These are phyloP conservation scores for Yamadazyma phyllophila DNA, from an alignment of 805 yeast genomes.

Conservation along the genomic window DNA sequence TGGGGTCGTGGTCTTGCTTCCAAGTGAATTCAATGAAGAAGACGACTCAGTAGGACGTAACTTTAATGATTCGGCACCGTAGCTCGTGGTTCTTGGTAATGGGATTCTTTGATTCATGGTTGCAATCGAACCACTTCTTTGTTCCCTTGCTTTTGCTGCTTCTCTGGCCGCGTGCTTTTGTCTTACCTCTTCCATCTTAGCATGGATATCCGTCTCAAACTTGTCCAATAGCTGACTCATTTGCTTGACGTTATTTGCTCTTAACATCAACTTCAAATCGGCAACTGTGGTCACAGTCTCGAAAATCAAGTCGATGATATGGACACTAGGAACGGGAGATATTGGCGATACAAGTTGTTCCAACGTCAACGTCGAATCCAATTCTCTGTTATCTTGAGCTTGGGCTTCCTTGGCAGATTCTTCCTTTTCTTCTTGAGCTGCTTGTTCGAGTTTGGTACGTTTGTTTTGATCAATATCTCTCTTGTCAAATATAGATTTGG, in stretches of 20 bases:
- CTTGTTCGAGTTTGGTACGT: slow-evolving; percentile 19
- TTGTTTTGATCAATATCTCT: slow-evolving; percentile 14
- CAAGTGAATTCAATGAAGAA: slow-evolving; percentile 14
- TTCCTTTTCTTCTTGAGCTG: slow-evolving; percentile 7
- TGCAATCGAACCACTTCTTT: neutral
- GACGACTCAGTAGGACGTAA: slow-evolving; percentile 13
- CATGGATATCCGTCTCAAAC: slow-evolving; percentile 27
- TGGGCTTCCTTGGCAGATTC: slow-evolving; percentile 4
- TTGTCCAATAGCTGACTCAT: slow-evolving; percentile 41
- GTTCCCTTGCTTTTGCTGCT: neutral
- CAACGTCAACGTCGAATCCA: slow-evolving; percentile 38
- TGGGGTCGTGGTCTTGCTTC: slow-evolving; percentile 4
- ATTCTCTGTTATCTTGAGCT: slow-evolving; percentile 18
- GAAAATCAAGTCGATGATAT: slow-evolving; percentile 55
- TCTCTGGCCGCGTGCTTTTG: slow-evolving; percentile 14
- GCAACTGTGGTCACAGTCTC: slow-evolving; percentile 61
- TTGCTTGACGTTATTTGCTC: slow-evolving; percentile 53
- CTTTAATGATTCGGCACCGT: slow-evolving; percentile 4
- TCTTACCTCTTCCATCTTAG: slow-evolving; percentile 23
- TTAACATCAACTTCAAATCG: slow-evolving; percentile 61
- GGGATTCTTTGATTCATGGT: slow-evolving; percentile 4
- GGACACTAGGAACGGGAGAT: slow-evolving; percentile 54
- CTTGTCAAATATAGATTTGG: slow-evolving; percentile 38
- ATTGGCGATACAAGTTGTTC: slow-evolving; percentile 57
- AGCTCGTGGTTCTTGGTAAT: slow-evolving; percentile 7